These are phyloP conservation scores for Bassia scoparia DNA, from an alignment of 148 eudicot species.

Conservation along the genomic window DNA sequence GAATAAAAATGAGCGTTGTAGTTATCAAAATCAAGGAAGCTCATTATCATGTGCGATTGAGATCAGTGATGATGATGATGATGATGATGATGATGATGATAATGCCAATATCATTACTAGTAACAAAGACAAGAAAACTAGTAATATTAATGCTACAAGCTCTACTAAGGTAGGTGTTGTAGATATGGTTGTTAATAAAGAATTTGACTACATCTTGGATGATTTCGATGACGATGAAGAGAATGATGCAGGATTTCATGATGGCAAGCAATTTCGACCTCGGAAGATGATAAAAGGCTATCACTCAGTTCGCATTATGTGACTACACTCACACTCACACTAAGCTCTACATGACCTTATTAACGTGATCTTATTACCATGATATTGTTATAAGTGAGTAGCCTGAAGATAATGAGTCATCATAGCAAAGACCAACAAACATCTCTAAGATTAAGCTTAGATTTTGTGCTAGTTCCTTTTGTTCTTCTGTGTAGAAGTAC, in stretches of 20 bases:
- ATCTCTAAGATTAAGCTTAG: too few species aligned
- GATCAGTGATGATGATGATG: too few species aligned
- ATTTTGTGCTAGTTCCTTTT: too few species aligned
- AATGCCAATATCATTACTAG: not conserved
- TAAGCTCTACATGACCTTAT: too few species aligned
- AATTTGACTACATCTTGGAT: constrained; percentile 22
- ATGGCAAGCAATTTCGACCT: constrained; percentile 19
- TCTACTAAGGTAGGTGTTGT: not conserved
- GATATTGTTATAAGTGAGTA: too few species aligned
- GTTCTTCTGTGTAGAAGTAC: too few species aligned
- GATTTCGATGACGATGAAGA: constrained; percentile 28
- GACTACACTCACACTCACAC: too few species aligned
- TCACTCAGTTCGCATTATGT: constrained; percentile 56
- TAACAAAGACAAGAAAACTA: not conserved
- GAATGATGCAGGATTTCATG: not conserved
- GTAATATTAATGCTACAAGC: not conserved
- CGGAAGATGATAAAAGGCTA: constrained; percentile 51
- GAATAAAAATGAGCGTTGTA: not conserved
- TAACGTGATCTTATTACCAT: too few species aligned
- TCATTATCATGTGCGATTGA: not conserved
- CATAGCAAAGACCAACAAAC: too few species aligned
- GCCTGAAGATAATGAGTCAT: too few species aligned
- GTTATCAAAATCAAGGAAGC: too few species aligned
- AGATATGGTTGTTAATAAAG: not conserved
- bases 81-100: not conserved